phyloP scores from a whole-genome alignment of 768 basidiomycete genomes.

The Lactifluus piperatus region DNA sequence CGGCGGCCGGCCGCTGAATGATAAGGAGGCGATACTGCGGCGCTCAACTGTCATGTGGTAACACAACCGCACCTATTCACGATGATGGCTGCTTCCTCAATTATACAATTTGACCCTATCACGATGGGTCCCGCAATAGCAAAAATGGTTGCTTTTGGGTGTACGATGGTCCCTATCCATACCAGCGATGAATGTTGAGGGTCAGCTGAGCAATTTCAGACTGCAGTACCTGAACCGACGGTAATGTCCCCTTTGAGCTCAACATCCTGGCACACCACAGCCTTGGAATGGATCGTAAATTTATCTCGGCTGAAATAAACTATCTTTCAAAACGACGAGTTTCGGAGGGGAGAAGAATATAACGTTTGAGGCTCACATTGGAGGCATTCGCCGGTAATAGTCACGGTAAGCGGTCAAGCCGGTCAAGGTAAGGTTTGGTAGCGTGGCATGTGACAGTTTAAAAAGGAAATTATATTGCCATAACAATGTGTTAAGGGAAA shows the following conservation, averaged over 20 bases:
- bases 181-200: background rate
- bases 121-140: slow-evolving; percentile 87
- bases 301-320: slow-evolving; percentile 62
- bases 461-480: no score
- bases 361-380: slow-evolving; percentile 13
- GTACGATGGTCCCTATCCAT: slow-evolving; percentile 67
- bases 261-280: slow-evolving; percentile 87
- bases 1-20: background rate
- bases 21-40: background rate
- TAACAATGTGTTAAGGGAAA: background rate
- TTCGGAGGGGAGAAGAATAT: background rate
- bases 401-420: background rate
- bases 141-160: slow-evolving; percentile 90
- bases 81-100: slow-evolving; percentile 87
- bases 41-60: slow-evolving; percentile 4
- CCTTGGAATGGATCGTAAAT: slow-evolving; percentile 83
- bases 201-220: background rate
- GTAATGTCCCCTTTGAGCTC: slow-evolving; percentile 93
- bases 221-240: slow-evolving; percentile 64
- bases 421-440: background rate
- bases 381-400: slow-evolving; percentile 11
- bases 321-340: background rate
- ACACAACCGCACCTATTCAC: slow-evolving; percentile 58
- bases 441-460: background rate
- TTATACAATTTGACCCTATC: slow-evolving; percentile 79